Percentiles rank a stretch among this genome's conserved stretches.
These are phyloP conservation scores for Ligustrum vulgare DNA, from an alignment of 257 asterid genomes.

Conservation along the genomic window DNA sequence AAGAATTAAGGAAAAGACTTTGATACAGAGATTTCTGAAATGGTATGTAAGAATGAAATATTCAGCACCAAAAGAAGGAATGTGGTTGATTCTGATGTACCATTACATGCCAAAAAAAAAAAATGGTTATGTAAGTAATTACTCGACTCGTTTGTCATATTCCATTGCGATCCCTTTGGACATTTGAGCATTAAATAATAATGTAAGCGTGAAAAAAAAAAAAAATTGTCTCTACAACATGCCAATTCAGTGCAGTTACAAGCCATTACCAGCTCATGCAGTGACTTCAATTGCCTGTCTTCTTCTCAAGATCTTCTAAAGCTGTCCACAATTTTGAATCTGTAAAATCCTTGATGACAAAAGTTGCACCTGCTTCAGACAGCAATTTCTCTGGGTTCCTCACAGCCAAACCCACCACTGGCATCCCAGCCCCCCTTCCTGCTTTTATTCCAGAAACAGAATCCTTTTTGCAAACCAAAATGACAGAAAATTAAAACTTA, in stretches of 20 bases:
- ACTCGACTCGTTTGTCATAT: too few species aligned
- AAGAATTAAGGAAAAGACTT: too few species aligned
- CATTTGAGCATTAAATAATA: neutral
- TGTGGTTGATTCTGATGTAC: neutral
- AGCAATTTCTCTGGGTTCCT: constrained; percentile 64
- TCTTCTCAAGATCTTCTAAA: constrained; percentile 44
- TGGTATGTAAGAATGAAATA: neutral
- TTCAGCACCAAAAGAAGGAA: neutral
- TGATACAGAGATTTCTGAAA: neutral
- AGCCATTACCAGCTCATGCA: constrained; percentile 26
- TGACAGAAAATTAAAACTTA: neutral
- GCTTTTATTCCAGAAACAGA: constrained; percentile 81
- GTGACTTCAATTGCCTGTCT: constrained; percentile 24
- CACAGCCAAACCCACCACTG: constrained; percentile 63
- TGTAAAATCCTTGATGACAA: constrained; percentile 62
- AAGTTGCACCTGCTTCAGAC: constrained; percentile 55
- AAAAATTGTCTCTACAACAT: neutral
- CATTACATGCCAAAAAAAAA: neutral
- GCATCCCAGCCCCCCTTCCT: constrained; percentile 82
- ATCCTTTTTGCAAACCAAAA: constrained; percentile 44
- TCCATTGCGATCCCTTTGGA: neutral
- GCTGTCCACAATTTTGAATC: constrained; percentile 62
- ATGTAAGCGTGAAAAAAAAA: neutral
- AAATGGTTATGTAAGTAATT: too few species aligned
- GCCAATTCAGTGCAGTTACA: neutral